Base-by-base conservation (phyloP, 768 basidiomycete species). In the Erythrobasidium yunnanense region DNA sequence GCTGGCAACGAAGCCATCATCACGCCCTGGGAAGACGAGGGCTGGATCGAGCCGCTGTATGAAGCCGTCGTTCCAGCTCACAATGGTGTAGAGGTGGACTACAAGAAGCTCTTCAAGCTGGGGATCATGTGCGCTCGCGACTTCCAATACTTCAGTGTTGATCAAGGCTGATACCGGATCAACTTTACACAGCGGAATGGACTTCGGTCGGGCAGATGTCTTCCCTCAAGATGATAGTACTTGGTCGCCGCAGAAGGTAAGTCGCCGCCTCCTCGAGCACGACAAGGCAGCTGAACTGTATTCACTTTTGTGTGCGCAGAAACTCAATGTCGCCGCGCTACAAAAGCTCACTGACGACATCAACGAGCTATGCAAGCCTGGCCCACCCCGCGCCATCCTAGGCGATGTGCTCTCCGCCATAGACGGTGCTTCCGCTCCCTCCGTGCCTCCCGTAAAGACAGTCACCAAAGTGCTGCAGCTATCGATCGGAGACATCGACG, bases 341-440 rank as follows among this genome's bases (percentile, higher is more conserved):
- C 54, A 35, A 55, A 35, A 29, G 35, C 54, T 55, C 2, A 22
- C 23, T 15, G n/a, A 29, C 54, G 35, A 55, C 18, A 17, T 55
- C 30, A 55, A 55, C 33, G 54, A 34, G 17, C 25, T 55, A 20
- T 29, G 30, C 35, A 45, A 35, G 29, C 30, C 56, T 11, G 34
- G 56, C n/a, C 34, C 34, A 13, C 32, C 29, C 5, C 35, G 56
- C 11, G 56, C 56, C 2, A n/a, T 42, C 18, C 17, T 58, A 42
- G 56, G 56, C 20, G 34, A 34, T 3, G 32, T 58, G 8, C 7
- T 58, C 5, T 35, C 7, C 3, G 56, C 56, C n/a, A 58, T 29
- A n/a, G 56, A 34, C 42, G 56, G 56, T 11, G 56, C 56, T n/a
- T 58, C 56, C 25, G 56, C 56, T 3, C 56, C 56, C 3, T 49